Evolutionary conservation across 768 basidiomycete species (phyloP).

Genomic region (Termitomyces sp.): DNA sequence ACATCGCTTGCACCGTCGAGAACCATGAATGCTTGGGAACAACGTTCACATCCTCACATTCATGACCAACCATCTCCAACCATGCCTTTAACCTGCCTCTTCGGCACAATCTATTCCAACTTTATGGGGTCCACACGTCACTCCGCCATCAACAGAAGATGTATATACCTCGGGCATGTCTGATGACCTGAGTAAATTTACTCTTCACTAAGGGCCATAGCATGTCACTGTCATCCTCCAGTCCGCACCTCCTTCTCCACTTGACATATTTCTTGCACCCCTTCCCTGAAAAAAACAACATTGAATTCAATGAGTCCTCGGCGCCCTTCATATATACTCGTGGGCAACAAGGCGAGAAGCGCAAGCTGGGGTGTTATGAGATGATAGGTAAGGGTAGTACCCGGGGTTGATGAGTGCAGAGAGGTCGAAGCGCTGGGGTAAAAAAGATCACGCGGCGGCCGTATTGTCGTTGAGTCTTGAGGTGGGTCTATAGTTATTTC

Average conservation of each 20-base stretch:
- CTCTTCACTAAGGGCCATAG: neutral
- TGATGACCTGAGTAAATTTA: slow-evolving; percentile 8
- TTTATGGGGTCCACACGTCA: slow-evolving; percentile 10
- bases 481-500: slow-evolving; percentile 1
- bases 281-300: slow-evolving; percentile 81
- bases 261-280: slow-evolving; percentile 78
- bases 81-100: slow-evolving; percentile 1
- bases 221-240: slow-evolving; percentile 24
- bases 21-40: neutral
- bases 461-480: slow-evolving; percentile 10
- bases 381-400: slow-evolving; percentile 84
- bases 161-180: slow-evolving; percentile 9
- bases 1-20: neutral
- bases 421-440: slow-evolving; percentile 71
- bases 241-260: slow-evolving; percentile 62
- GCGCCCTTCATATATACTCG: slow-evolving; percentile 67
- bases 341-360: slow-evolving; percentile 70
- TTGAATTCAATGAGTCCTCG: slow-evolving; percentile 84
- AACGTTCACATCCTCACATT: neutral
- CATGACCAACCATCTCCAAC: neutral
- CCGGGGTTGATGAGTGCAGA: slow-evolving; percentile 55
- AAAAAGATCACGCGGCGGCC: slow-evolving; percentile 45
- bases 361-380: slow-evolving; percentile 72
- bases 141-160: slow-evolving; percentile 10
- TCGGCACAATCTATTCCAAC: slow-evolving; percentile 1